A percentile compares a stretch with the other conserved stretches of the same genome.
Evolutionary conservation across 2,329 filamentous ascomycete genomes (phyloP).

Genomic region (Cytospora chrysosperma): DNA sequence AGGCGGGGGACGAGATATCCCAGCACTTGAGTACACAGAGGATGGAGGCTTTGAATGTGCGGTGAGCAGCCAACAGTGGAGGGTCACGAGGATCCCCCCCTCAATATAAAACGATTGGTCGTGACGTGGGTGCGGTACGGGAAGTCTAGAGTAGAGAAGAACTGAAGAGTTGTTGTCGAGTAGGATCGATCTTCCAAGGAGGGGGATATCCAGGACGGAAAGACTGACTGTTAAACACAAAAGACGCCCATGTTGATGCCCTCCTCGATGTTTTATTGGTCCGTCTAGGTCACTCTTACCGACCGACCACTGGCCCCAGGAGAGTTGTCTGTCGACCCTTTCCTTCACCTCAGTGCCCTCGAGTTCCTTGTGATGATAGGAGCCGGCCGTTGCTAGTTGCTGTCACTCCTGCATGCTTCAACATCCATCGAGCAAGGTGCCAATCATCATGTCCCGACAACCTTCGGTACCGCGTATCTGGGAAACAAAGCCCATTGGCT

Average conservation of each 20-base stretch:
- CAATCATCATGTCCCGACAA: conserved; percentile 3
- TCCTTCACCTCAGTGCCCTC: not conserved
- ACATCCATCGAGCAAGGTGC: not conserved
- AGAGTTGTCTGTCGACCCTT: not conserved
- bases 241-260: not conserved
- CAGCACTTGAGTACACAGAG: not conserved
- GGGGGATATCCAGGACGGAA: not conserved
- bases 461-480: not conserved
- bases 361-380: not conserved
- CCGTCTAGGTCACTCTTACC: not conserved
- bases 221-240: not conserved
- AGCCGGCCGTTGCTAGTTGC: not conserved
- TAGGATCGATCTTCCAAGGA: not conserved
- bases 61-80: not conserved
- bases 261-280: not conserved
- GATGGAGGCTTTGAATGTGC: not conserved
- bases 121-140: not conserved
- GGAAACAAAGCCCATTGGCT: not conserved
- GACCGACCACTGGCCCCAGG: not conserved
- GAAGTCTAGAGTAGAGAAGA: not conserved
- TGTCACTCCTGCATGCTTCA: not conserved
- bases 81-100: too few species aligned
- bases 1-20: too few species aligned
- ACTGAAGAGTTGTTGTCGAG: not conserved
- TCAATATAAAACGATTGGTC: too few species aligned